A percentile compares a stretch with the other conserved stretches of the same genome.
Evolutionary conservation across 2,329 filamentous ascomycete genomes (phyloP).

Genomic region (Fusarium sarcochroum): DNA sequence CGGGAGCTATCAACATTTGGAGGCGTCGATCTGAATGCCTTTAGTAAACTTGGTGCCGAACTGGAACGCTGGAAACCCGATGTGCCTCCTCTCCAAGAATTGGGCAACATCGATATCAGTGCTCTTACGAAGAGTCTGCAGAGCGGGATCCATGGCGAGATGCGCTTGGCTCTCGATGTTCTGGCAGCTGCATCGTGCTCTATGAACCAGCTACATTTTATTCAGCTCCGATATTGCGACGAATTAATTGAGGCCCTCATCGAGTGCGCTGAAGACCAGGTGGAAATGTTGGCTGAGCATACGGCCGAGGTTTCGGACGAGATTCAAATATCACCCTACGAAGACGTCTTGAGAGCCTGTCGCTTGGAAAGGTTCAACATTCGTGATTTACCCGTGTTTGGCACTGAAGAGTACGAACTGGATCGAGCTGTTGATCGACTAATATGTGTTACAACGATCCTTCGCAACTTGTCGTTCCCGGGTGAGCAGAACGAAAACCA

Average conservation of each 20-base stretch:
- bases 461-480: slow-evolving; percentile 93
- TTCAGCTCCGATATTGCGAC: slow-evolving; percentile 81
- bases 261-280: slow-evolving; percentile 91
- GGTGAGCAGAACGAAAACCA: slow-evolving; percentile 75
- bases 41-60: slow-evolving; percentile 75
- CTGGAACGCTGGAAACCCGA: slow-evolving; percentile 79
- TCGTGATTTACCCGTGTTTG: slow-evolving; percentile 80
- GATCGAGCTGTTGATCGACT: slow-evolving; percentile 89
- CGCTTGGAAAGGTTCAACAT: slow-evolving; percentile 79
- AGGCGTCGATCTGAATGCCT: slow-evolving; percentile 77
- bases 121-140: slow-evolving; percentile 91
- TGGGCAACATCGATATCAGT: slow-evolving; percentile 91
- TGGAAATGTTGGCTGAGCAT: slow-evolving; percentile 87
- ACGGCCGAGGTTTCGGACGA: slow-evolving; percentile 89
- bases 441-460: slow-evolving; percentile 90
- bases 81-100: slow-evolving; percentile 79
- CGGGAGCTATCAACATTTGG: slow-evolving; percentile 74
- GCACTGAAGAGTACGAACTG: slow-evolving; percentile 82
- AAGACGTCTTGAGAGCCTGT: slow-evolving; percentile 87
- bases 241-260: slow-evolving; percentile 90
- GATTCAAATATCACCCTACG: slow-evolving; percentile 85
- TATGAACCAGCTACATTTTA: slow-evolving; percentile 73
- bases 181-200: slow-evolving; percentile 77
- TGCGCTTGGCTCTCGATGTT: slow-evolving; percentile 90
- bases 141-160: slow-evolving; percentile 89